Base-by-base conservation (phyloP, 305 asterid species). In the Andrographis paniculata region DNA sequence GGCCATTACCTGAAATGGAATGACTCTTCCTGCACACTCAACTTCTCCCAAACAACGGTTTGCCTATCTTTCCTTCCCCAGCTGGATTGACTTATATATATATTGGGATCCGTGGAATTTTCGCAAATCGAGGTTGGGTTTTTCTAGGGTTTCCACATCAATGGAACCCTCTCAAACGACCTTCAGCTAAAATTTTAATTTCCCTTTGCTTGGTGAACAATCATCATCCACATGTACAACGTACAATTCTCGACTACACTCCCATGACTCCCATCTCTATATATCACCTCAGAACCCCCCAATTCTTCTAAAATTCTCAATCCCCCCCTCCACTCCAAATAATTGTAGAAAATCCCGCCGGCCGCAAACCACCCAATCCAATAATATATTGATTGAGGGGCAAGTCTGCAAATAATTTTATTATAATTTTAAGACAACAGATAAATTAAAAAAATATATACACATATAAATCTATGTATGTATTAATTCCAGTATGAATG, bases 141-240 rank as follows among this genome's bases (percentile, higher is more conserved):
- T 68, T 56, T 65, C 73, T 65, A 65, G 79, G 79, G 76, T 55
- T 66, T 68, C 62, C 61, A 55, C 64, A 64, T 57, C 50, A 52
- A 31, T 14, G 11, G 64, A 48, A 41, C 33, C 33, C 14, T 31
- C 27, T 24, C 39, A 48, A 50, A 42, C 21, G 6, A 28, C 41
- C 18, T 42, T 50, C n/a, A 0, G 59, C 43, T 48, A 31, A 9
- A 14, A 19, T 21, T 55, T 52, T 44, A 2, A 2, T 10, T 10
- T 33, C n/a, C 13, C 52, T 45, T 67, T 60, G 20, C 63, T 56
- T 63, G 61, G 57, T 46, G 36, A 65, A 59, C 64, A 62, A 70
- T 59, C 61, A 46, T 59, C 50, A 36, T 36, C 43, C 59, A 47
- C 58, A 52, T 35, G 61, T 52, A 52, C 28, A 13, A 24, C 30